Conservation (phyloP, 75 land plant genomes). For the Picea sitchensis region DNA sequence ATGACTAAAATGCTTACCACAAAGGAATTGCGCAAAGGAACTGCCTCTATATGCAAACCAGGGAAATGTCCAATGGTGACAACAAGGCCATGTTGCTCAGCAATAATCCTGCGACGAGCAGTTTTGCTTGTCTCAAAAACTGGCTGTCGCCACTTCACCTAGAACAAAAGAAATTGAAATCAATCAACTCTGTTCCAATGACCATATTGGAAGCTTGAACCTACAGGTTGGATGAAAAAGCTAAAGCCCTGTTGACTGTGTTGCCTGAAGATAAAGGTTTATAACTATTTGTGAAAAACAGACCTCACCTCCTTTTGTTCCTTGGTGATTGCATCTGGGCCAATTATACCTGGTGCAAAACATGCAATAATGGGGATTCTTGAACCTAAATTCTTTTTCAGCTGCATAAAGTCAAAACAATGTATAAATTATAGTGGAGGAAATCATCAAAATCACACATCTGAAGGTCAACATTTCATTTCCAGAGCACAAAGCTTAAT, state of each 20-base stretch:
- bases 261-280: not conserved
- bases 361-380: constrained; percentile 33
- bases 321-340: constrained; percentile 28
- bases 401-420: constrained; percentile 21
- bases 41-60: constrained; percentile 34
- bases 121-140: constrained; percentile 6
- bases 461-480: not conserved
- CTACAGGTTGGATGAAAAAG: not conserved
- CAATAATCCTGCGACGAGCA: not conserved
- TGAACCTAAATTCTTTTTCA: constrained; percentile 23
- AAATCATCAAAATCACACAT: too few species aligned
- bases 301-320: constrained; percentile 38
- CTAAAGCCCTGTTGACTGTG: not conserved
- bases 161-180: not conserved
- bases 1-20: constrained; percentile 9
- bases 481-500: constrained; percentile 4
- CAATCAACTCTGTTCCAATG: not conserved
- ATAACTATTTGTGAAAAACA: not conserved
- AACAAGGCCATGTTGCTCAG: constrained; percentile 23
- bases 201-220: not conserved
- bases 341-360: constrained; percentile 34
- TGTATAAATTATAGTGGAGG: not conserved
- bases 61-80: constrained; percentile 48
- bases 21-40: constrained; percentile 20
- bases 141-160: constrained; percentile 27